Evolutionary conservation across 768 basidiomycete genomes (phyloP), one percentile per base, ranked within the genome.

Genomic region (Leccinum longicurvipes): DNA sequence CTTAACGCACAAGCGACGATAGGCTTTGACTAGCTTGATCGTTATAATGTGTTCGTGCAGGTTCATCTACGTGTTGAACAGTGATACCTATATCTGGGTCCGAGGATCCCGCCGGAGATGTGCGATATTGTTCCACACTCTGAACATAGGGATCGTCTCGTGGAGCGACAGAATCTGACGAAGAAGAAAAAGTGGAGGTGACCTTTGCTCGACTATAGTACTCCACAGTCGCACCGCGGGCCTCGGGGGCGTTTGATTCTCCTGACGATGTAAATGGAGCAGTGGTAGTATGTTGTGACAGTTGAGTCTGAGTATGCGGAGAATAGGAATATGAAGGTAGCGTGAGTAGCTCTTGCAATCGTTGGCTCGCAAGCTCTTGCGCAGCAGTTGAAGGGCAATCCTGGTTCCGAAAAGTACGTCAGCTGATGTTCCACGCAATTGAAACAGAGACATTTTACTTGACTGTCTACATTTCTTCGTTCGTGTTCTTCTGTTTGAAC

Each of bases 1-100:
- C 24, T 47, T 34, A 14, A 70, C 68, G 58, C 27, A 69, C 68
- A 2, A 70, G 57, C 0, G 67, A 65, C n/a, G 70, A 59, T n/a
- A 61, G 14, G 15, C 61, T 64, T 39, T 39, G 63, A 44, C 46
- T 56, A 11, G 54, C 53, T n/a, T 53, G 70, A 12, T 44, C 27
- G 27, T 55, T 45, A 47, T 61, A 61, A 42, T 60, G 63, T 21
- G 56, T 34, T 17, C 42, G n/a, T 17, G 52, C n/a, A 9, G 60
- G 36, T 47, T 57, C 51, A 2, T 56, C 23, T 23, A 58, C 50
- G 11, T 59, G 64, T n/a, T 61, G 59, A 10, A 66, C 58, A 12
- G 51, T 60, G 36, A 58, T 68, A 21, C 50, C 66, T 23, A 63
- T 36, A 5, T 56, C 54, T 4, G 52, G 47, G 17, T 44, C 50